Percentiles rank a stretch among this genome's conserved stretches.
Conservation (phyloP, 768 basidiomycete genomes). For the Mycena indigotica region DNA sequence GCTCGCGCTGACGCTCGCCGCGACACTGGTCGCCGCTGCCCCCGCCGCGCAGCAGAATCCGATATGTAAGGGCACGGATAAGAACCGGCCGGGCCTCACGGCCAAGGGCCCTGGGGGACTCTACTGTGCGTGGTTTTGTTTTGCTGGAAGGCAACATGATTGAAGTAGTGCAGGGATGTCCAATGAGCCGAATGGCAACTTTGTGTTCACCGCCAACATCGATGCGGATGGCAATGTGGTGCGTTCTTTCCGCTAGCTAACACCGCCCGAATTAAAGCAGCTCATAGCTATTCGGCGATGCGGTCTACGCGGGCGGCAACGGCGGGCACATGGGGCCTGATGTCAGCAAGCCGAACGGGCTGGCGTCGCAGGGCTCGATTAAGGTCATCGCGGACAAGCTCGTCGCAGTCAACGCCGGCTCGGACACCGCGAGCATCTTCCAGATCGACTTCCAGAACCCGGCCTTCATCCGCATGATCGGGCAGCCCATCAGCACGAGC, state of each 20-base stretch:
- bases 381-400: conserved; percentile 22
- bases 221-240: conserved; percentile 34
- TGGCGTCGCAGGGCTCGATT: conserved; percentile 29
- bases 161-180: conserved; percentile 32
- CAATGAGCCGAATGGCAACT: conserved; percentile 39
- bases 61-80: conserved; percentile 11
- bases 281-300: conserved; percentile 21
- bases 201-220: conserved; percentile 35
- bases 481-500: conserved; percentile 32
- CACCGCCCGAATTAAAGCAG: background rate
- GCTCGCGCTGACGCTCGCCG: conserved; percentile 11
- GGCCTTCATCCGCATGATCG: conserved; percentile 32
- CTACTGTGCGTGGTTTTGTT: conserved; percentile 2
- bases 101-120: conserved; percentile 16
- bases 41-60: conserved; percentile 14
- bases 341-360: conserved; percentile 23
- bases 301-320: conserved; percentile 21
- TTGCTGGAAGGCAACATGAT: background rate
- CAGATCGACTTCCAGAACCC: conserved; percentile 37
- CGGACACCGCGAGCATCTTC: conserved; percentile 36
- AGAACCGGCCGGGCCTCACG: conserved; percentile 16
- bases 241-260: background rate
- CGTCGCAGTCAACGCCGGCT: conserved; percentile 30
- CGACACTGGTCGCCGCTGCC: conserved; percentile 8
- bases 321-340: conserved; percentile 26